Base-by-base conservation (phyloP, 2,329 filamentous ascomycete species). In the Dothistroma pini region DNA sequence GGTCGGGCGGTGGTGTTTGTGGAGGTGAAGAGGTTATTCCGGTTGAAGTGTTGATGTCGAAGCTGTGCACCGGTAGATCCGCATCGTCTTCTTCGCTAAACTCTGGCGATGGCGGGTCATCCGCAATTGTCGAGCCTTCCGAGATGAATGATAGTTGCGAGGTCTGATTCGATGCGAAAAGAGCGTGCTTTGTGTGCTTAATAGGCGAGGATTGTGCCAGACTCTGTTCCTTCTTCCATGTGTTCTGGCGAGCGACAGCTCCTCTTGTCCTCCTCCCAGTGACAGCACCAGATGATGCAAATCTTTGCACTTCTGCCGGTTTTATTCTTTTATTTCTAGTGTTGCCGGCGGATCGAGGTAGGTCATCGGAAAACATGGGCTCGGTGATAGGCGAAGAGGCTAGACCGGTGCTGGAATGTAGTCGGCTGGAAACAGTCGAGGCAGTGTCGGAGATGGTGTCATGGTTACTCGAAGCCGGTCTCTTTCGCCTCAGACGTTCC, bases 371-470 rank as follows among this genome's bases (percentile, higher is more conserved):
- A 75, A 95, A 96, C 69, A 95, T 83, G 57, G 91, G 86, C 16
- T 86, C 88, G 72, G 91, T 92, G 71, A 96, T 83, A 56, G 91
- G 91, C 54, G 92, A 96, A 70, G 91, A 96, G 80, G 90, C 91
- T 70, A 96, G 84, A 38, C 84, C 79, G 69, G 83, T 82, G 54
- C 83, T 80, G 32, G 87, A 86, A 72, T 89, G 90, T 61, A 86
- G 86, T 63, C 90, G 82, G 69, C 92, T 91, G 60, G 91, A 95
- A 65, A 89, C 84, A 73, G 87, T 91, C 55, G 91, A 95, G 2
- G 91, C 96, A 29, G 91, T 92, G 77, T 96, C 91, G 66, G 91
- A 96, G 63, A 91, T 82, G 65, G 89, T 85, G 71, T 96, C 91
- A 72, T 87, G 88, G 70, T 81, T 81, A 68, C 66, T 68, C 38